Evolutionary conservation across 352 stramenopile genomes (phyloP), one percentile per base, ranked within the genome.

Genomic region (Phytophthora tentaculata): DNA sequence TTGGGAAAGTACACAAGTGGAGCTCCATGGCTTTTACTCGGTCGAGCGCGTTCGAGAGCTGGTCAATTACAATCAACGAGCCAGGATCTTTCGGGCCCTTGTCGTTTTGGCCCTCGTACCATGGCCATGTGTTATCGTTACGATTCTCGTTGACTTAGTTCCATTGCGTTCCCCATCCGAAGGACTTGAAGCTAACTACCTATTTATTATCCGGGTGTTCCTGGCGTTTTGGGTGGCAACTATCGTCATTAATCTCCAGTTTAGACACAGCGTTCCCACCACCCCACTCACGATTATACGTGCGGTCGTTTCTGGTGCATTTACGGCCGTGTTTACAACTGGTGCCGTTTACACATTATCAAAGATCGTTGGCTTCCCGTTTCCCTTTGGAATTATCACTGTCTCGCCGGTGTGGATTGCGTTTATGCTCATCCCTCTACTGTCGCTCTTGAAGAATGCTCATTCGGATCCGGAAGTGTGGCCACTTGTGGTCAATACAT

Each of bases 341-440:
- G 13, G 44, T 17, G 43, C 62, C 2, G n/a, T 69, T 19, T 70
- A 73, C 29, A 26, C 16, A 2, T 10, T 76, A 4, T 65, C 67
- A 0, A 9, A 66, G 12, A 9, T 17, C 0, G 69, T 85, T 29
- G 77, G 77, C 0, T 83, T 76, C 50, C 74, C 74, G 3, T 43
- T 82, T 12, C 74, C 74, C 1, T 82, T 85, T 53, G 67, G 55
- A 17, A 70, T 85, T 12, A 62, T 75, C 16, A 59, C 71, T 2
- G 45, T 65, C 26, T 61, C 51, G 49, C 39, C 64, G 8, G 28
- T 57, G 6, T 73, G 67, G 64, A 5, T 56, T 14, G 32, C 49
- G 20, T 49, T 71, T 7, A 59, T 71, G 23, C 10, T 65, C 9
- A 6, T 77, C 0, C 60, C 43, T 32, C 32, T 77, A 1, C 22